Evolutionary conservation across 345 rosid genomes (phyloP).

Genomic region (Eucalyptus decipiens): DNA sequence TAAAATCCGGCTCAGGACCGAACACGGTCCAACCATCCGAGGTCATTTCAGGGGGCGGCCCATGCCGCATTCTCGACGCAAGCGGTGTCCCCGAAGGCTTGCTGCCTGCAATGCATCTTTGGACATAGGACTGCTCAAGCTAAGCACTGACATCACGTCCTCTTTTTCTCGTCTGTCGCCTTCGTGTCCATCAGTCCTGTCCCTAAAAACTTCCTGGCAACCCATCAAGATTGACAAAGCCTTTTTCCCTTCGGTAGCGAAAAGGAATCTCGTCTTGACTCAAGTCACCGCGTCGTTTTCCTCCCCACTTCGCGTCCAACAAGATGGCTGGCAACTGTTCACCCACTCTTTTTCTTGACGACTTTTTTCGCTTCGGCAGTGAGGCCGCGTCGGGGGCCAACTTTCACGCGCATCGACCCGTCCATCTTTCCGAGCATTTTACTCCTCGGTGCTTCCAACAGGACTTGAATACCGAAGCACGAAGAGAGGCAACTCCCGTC

Average conservation of each 20-base stretch:
- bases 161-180: not conserved
- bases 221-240: not conserved
- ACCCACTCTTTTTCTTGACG: not conserved
- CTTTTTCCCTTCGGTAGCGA: not conserved
- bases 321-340: not conserved
- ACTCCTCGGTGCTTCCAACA: not conserved
- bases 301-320: not conserved
- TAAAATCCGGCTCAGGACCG: too few relatives aligned
- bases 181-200: not conserved
- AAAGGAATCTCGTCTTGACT: not conserved
- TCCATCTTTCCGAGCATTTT: not conserved
- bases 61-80: not conserved
- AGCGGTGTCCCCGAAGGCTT: not conserved
- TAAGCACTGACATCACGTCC: not conserved
- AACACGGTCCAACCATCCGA: not conserved
- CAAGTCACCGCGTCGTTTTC: not conserved
- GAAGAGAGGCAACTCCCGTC: not conserved
- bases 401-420: not conserved
- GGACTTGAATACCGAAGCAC: not conserved
- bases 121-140: not conserved
- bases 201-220: not conserved
- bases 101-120: not conserved
- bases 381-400: not conserved
- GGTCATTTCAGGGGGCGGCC: not conserved
- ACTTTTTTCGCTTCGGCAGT: not conserved